Evolutionary conservation across 2,329 filamentous ascomycete genomes (phyloP).

Genomic region (Colletotrichum liaoningense): DNA sequence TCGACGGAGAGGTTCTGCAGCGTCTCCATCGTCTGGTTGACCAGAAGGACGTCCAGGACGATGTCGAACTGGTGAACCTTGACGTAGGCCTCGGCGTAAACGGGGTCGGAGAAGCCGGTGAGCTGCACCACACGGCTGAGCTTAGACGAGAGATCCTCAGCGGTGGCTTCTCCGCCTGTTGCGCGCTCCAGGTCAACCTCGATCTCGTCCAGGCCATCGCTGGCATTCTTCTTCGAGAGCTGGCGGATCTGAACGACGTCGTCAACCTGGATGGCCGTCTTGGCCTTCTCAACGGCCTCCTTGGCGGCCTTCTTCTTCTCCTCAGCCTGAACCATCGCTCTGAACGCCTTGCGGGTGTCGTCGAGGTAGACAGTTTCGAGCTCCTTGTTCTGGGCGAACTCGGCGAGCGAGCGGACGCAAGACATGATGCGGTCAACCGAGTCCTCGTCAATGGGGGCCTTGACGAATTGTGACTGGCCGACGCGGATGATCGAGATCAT

Average conservation of each 20-base stretch:
- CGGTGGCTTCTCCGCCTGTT: slow-evolving; percentile 85
- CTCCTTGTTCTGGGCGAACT: slow-evolving; percentile 90
- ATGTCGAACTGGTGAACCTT: slow-evolving; percentile 99
- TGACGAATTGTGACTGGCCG: slow-evolving; percentile 98
- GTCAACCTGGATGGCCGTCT: slow-evolving; percentile 94
- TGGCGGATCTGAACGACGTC: slow-evolving; percentile 95
- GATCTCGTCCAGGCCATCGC: slow-evolving; percentile 85
- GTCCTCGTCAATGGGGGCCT: slow-evolving; percentile 96
- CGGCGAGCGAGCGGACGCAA: slow-evolving; percentile 90
- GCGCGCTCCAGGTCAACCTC: slow-evolving; percentile 93
- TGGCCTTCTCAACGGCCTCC: slow-evolving; percentile 91
- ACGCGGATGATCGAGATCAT: slow-evolving; percentile 99
- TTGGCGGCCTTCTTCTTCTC: slow-evolving; percentile 98
- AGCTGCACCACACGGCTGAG: slow-evolving; percentile 96
- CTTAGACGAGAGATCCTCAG: slow-evolving; percentile 92
- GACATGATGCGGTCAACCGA: slow-evolving; percentile 99
- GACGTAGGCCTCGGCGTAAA: slow-evolving; percentile 99
- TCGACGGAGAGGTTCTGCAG: slow-evolving; percentile 97
- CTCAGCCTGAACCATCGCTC: slow-evolving; percentile 95
- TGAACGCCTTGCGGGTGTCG: slow-evolving; percentile 95
- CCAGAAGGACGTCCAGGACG: slow-evolving; percentile 92
- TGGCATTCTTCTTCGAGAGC: slow-evolving; percentile 88
- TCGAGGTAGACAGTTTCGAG: slow-evolving; percentile 93
- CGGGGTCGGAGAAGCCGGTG: slow-evolving; percentile 96
- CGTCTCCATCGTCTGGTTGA: slow-evolving; percentile 97